Percentiles rank a stretch among this genome's conserved stretches.
phyloP scores from a whole-genome alignment of 1,284 basidiomycete genomes.

The Quambalaria eucalypti region DNA sequence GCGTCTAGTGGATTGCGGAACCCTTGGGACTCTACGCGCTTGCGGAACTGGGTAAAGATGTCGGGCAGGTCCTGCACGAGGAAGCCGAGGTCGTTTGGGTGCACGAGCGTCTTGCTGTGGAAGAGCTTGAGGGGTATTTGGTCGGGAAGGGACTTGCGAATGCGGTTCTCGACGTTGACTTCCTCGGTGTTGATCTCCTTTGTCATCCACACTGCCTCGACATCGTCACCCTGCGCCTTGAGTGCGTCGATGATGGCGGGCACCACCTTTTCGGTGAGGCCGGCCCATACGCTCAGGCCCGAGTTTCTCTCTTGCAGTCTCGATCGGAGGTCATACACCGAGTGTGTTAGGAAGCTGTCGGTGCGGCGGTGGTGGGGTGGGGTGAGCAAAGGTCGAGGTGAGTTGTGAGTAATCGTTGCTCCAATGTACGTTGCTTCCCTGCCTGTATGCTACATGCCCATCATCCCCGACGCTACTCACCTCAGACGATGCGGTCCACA shows the following conservation, averaged over 20 bases:
- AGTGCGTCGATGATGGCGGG: slow-evolving; percentile 47
- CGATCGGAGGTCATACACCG: slow-evolving; percentile 27
- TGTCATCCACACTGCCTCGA: slow-evolving; percentile 51
- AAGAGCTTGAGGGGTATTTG: background rate
- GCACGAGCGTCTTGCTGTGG: slow-evolving; percentile 1
- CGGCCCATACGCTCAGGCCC: slow-evolving; percentile 31
- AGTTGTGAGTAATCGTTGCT: too few species aligned
- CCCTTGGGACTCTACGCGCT: slow-evolving; percentile 26
- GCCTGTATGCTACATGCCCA: too few species aligned
- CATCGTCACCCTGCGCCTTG: slow-evolving; percentile 44
- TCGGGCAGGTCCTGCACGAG: slow-evolving; percentile 30
- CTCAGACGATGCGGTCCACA: slow-evolving; percentile 22
- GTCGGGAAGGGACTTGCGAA: slow-evolving; percentile 5
- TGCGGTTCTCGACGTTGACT: slow-evolving; percentile 20
- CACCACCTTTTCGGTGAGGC: slow-evolving; percentile 26
- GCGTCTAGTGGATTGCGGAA: slow-evolving; percentile 17
- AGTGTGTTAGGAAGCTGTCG: slow-evolving; percentile 22
- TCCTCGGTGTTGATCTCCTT: slow-evolving; percentile 48
- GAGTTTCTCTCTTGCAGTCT: slow-evolving; percentile 15
- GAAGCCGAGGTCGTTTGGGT: slow-evolving; percentile 14
- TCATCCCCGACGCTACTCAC: slow-evolving; percentile 5
- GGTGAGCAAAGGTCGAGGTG: background rate
- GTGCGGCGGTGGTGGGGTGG: background rate
- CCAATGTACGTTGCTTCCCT: too few species aligned
- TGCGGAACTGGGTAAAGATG: slow-evolving; percentile 37